Base-by-base conservation (phyloP, 768 basidiomycete species). In the Serendipita indica region DNA sequence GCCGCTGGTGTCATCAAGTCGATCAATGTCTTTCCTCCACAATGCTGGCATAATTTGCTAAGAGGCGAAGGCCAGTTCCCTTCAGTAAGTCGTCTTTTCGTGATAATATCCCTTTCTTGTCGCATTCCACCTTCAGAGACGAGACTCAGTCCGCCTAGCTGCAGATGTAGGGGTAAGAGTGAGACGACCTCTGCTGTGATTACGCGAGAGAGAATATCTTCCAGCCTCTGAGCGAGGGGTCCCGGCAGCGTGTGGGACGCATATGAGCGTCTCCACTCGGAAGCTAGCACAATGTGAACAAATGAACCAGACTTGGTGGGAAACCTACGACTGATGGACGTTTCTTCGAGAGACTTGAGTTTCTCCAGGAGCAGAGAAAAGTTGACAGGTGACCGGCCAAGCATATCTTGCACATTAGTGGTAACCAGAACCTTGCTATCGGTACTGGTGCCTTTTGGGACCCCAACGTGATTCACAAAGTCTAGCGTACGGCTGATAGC, bases 1-100 rank as follows among this genome's bases (percentile, higher is more conserved):
- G 49, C 30, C 10, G 14, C 30, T 1, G 30, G 49, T 7, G 14
- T 25, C n/a, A 6, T 54, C 16, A 54, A 27, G 30, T 54, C 49
- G 7, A 54, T 54, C 49, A n/a, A 22, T 28, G 49, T 54, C n/a
- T 54, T 54, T 7, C 49, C 49, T 54, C 30, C 1, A 54, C 49
- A 54, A 16, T 28, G 49, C n/a, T 16, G 16, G 30, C 49, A 54
- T 18, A n/a, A 10, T 27, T n/a, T 28, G 20, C 49, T 16, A 18
- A 32, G 22, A 6, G 20, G 20, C n/a, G 49, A 30, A 22, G 49
- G 20, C 30, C 49, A 54, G 10, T 54, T 27, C 16, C 41, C 41
- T 18, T 54, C 22, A 10, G 30, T 28, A 10, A 54, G 16, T 28
- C 20, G 49, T n/a, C 30, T 54, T n/a, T 54, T 54, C n/a, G 49